Evolutionary conservation across 139 green algal genomes (phyloP).

Genomic region (Pycnococcus provasolii): DNA sequence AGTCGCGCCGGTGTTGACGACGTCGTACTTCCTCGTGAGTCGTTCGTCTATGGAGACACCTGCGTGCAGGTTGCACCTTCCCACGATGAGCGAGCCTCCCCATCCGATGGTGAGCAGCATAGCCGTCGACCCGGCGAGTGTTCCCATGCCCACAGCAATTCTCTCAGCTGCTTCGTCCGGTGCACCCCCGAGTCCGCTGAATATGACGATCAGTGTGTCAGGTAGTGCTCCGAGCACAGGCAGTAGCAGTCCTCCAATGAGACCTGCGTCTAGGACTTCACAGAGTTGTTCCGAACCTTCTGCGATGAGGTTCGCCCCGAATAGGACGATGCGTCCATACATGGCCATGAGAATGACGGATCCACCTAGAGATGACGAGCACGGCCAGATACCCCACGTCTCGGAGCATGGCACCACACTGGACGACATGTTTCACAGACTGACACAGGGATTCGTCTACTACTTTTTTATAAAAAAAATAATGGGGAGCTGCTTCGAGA

Average conservation of each 20-base stretch:
- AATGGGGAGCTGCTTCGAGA: too few relatives aligned
- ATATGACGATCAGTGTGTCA: slow-evolving; percentile 45
- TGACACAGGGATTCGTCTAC: too few relatives aligned
- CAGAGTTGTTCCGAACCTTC: slow-evolving; percentile 56
- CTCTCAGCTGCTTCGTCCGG: too few relatives aligned
- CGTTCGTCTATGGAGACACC: slow-evolving; percentile 14
- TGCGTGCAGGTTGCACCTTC: slow-evolving; percentile 33
- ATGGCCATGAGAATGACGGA: slow-evolving; percentile 35
- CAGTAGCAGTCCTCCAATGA: slow-evolving; percentile 38
- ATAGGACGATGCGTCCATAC: slow-evolving; percentile 42
- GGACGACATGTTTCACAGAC: too few relatives aligned
- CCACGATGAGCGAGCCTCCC: slow-evolving; percentile 27
- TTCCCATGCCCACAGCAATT: slow-evolving; percentile 26
- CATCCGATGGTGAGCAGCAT: slow-evolving; percentile 44
- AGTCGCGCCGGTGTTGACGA: slow-evolving; percentile 31
- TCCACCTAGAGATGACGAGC: background rate
- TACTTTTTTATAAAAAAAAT: too few relatives aligned
- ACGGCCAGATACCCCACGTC: too few relatives aligned
- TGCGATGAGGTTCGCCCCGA: slow-evolving; percentile 44
- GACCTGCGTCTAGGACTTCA: slow-evolving; percentile 46
- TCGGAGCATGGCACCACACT: too few relatives aligned
- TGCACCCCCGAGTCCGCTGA: slow-evolving; percentile 26
- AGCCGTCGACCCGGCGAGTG: slow-evolving; percentile 35
- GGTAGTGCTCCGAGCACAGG: slow-evolving; percentile 49
- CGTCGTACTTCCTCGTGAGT: slow-evolving; percentile 10